Base-by-base conservation (phyloP, 2,329 filamentous ascomycete genomes). In the Pyrenophora seminiperda region DNA sequence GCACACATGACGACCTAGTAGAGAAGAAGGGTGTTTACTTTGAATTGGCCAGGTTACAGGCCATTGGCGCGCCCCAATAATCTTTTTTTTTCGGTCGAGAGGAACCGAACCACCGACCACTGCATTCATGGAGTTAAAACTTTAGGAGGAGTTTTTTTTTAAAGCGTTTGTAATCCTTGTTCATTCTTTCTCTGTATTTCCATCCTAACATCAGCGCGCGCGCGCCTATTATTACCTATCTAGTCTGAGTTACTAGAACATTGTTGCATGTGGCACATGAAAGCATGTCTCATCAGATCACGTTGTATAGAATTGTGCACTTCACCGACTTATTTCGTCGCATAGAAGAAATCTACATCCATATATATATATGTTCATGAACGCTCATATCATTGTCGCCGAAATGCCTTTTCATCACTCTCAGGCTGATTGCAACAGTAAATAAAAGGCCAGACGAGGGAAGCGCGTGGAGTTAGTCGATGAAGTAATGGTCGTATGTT, bases 1-100 rank as follows among this genome's bases (percentile, higher is more conserved):
- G 93, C 4, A 91, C 85, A 7, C 93, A 97, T 89, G 81, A 81
- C 0, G 76, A 79, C 41, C 51, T 79, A 29, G 65, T 79, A 43
- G 63, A 59, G 4, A 67, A 59, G 50, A 66, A 63, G 40, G 76
- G 76, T 0, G 65, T 76, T 32, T 79, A 79, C 53, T 72, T 63
- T 50, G 69, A 72, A 49, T 48, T 73, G 54, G 70, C 67, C 5
- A 59, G 63, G 40, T 47, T 73, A 47, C 70, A 73, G 55, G 65
- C 60, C 20, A 71, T 72, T 59, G 67, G 68, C 13, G 68, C 68
- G 41, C 66, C 67, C 39, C 68, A 71, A 51, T 70, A 22, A 30
- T 31, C 17, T 15, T 14, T 39, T 14, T 32, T 9, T 38, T 22
- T 36, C 14, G 36, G 31, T 41, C 5, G 17, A 27, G n/a, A 14